A percentile compares a stretch with the other conserved stretches of the same genome.
phyloP scores from a whole-genome alignment of 2,329 filamentous ascomycete genomes.

The Drechslerella coelobrocha region DNA sequence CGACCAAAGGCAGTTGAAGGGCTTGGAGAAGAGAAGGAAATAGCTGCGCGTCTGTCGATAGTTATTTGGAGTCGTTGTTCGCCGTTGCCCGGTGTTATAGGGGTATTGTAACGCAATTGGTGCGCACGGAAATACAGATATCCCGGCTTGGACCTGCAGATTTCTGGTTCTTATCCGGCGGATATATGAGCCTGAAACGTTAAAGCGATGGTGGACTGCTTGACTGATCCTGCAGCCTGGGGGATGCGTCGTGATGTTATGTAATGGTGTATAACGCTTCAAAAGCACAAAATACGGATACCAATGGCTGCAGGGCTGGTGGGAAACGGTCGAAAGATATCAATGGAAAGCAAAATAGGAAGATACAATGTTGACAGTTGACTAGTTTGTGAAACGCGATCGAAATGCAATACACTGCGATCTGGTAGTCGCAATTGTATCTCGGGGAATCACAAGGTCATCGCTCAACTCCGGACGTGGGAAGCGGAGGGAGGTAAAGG shows the following conservation, averaged over 20 bases:
- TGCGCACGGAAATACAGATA: conserved; percentile 48
- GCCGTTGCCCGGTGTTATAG: conserved; percentile 1
- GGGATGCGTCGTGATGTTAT: conserved; percentile 20
- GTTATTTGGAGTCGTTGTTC: not conserved
- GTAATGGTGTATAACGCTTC: conserved; percentile 33
- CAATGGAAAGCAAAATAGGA: not conserved
- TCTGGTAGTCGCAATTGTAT: not conserved
- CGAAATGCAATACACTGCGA: not conserved
- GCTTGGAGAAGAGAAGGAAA: not conserved
- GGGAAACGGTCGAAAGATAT: not conserved
- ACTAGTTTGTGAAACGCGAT: not conserved
- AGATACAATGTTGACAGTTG: not conserved
- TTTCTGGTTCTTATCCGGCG: conserved; percentile 50
- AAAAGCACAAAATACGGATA: not conserved
- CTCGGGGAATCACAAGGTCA: not conserved
- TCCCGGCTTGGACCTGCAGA: conserved; percentile 51
- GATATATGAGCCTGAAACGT: conserved; percentile 51
- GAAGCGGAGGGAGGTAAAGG: not conserved
- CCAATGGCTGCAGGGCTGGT: conserved; percentile 5
- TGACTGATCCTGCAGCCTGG: conserved; percentile 47
- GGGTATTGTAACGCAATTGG: conserved; percentile 15
- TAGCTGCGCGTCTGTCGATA: not conserved
- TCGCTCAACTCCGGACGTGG: conserved; percentile 9
- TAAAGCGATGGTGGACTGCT: conserved; percentile 31
- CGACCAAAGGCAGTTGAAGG: not conserved